Base-by-base conservation (phyloP, 1,139 yeast species). In the Nakaseomyces delphensis region DNA sequence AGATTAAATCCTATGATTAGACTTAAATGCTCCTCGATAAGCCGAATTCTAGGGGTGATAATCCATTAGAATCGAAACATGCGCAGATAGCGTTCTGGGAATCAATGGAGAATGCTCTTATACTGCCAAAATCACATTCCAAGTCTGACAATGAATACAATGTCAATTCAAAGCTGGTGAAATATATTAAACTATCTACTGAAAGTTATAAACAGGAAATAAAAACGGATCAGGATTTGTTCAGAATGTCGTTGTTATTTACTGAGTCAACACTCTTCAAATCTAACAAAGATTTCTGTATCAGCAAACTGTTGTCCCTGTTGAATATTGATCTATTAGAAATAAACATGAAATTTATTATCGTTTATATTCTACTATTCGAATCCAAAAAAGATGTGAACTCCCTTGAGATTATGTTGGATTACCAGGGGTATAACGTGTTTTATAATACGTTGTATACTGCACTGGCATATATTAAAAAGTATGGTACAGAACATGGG, bases 301-400 rank as follows among this genome's bases (percentile, higher is more conserved):
- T 72, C 3, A 59, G 76, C 30, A 72, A 72, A 50, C 56, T 70
- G 57, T 53, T 71, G n/a, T 69, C 75, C 0, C 51, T 72, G 33
- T 46, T 72, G 41, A 59, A 60, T 31, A 59, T 65, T 7, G 69
- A 65, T 42, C 45, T 65, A 0, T 55, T 68, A 9, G 67, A 66
- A 13, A 59, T 63, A 39, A 67, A 67, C 43, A 57, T 63, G 53
- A 64, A 67, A 39, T 64, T 73, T 36, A 57, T 69, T 8, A 66
- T 75, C 13, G 75, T 79, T 8, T 75, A 74, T 50, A 63, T 77
- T 4, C 52, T 78, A 21, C 57, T 73, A 28, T 62, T 71, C 40
- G 76, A 74, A 46, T 73, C 74, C 28, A 67, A 70, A 40, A 51
- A 61, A 25, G 67, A 74, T 47, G 53, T 65, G 19, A 53, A 65